These are phyloP conservation scores for Urochloa ruziziensis DNA, from an alignment of 176 grass and related monocot species.

Conservation along the genomic window DNA sequence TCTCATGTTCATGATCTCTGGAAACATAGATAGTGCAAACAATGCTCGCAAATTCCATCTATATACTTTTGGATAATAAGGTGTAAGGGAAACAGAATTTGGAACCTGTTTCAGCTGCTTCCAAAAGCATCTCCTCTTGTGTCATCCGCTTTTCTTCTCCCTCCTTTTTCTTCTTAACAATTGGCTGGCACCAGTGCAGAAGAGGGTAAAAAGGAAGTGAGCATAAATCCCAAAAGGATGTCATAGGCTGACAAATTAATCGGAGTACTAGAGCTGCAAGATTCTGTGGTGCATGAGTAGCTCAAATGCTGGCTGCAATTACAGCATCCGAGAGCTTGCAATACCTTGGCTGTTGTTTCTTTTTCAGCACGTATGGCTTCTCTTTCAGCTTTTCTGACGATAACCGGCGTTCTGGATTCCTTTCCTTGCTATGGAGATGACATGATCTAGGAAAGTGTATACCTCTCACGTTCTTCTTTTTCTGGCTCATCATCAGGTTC, in stretches of 20 bases:
- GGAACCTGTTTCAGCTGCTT: slow-evolving; percentile 91
- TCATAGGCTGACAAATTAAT: not conserved
- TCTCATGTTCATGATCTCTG: slow-evolving; percentile 91
- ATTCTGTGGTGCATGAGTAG: not conserved
- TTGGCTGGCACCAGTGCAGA: slow-evolving; percentile 46
- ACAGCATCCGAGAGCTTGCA: not conserved
- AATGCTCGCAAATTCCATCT: not conserved
- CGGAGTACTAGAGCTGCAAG: not conserved
- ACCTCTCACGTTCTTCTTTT: slow-evolving; percentile 73
- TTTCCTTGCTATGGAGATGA: too few relatives aligned
- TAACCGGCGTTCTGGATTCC: slow-evolving; percentile 90
- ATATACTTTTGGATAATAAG: not conserved
- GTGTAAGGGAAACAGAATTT: not conserved
- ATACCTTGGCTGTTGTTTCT: slow-evolving; percentile 73
- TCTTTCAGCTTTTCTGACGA: slow-evolving; percentile 91
- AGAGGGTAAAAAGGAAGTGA: not conserved
- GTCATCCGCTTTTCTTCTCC: slow-evolving; percentile 96
- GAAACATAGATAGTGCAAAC: slow-evolving; percentile 32
- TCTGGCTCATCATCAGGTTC: slow-evolving; percentile 75
- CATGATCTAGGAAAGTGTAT: not conserved
- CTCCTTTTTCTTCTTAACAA: slow-evolving; percentile 95
- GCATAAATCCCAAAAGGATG: not conserved
- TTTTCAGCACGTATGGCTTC: slow-evolving; percentile 94
- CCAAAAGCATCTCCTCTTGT: slow-evolving; percentile 98
- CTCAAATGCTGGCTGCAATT: not conserved